Conservation (phyloP, 257 asterid species). For the Oldenlandia corymbosa region DNA sequence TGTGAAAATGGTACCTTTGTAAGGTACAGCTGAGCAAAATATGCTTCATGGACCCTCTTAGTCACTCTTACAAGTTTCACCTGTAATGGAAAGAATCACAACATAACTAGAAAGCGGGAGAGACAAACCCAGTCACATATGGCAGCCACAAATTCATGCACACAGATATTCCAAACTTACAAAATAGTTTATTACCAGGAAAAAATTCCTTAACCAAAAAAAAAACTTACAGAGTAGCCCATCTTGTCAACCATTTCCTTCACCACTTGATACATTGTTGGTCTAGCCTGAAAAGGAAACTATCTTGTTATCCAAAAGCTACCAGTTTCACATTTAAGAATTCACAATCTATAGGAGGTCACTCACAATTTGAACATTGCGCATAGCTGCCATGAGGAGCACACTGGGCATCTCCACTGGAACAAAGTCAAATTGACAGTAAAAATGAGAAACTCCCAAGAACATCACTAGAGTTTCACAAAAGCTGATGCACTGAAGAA, state of each 20-base stretch:
- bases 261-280: constrained; percentile 91
- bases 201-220: too few relatives aligned
- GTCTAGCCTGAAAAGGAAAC: constrained; percentile 62
- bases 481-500: neutral
- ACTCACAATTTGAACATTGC: constrained; percentile 87
- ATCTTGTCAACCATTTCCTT: constrained; percentile 90
- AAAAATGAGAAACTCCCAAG: constrained; percentile 1
- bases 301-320: constrained; percentile 10
- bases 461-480: neutral
- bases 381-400: constrained; percentile 93
- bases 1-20: constrained; percentile 43
- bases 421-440: constrained; percentile 17
- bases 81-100: constrained; percentile 30
- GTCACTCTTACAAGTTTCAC: constrained; percentile 92
- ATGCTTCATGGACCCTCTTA: constrained; percentile 95
- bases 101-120: neutral
- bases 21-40: constrained; percentile 80
- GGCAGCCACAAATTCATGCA: constrained; percentile 4
- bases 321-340: constrained; percentile 2
- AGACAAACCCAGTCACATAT: neutral
- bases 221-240: constrained; percentile 91
- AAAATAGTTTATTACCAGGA: too few relatives aligned
- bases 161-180: too few relatives aligned
- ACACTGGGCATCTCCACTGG: constrained; percentile 99
- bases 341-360: constrained; percentile 13